Evolutionary conservation across 2,329 filamentous ascomycete species (phyloP), one percentile per base, ranked within the genome.

Genomic region (Trichoderma guizhouense): DNA sequence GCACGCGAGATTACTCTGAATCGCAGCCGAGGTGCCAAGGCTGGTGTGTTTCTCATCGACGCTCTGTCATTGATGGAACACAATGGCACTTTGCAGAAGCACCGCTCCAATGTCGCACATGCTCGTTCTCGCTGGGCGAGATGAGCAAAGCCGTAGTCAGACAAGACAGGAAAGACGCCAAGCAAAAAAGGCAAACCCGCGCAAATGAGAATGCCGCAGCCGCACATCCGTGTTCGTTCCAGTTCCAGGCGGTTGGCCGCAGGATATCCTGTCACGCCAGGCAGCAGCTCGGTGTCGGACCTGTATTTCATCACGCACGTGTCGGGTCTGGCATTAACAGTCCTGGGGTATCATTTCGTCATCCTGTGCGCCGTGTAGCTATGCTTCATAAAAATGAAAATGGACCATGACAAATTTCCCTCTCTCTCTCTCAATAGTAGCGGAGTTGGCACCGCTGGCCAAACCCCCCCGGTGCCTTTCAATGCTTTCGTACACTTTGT

Each of bases 331-430:
- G 47, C 47, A 53, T 34, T 18, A 53, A 34, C 21, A 12, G 39
- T 62, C 57, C 30, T 39, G 69, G 71, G 71, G 71, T 71, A 67
- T 71, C 62, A 67, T 71, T 62, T 71, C 61, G 55, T 70, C 66
- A 72, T 72, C 71, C 71, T 70, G 68, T 73, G 69, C 72, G 72
- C 72, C 72, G 63, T 69, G 58, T 65, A 73, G 65, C 58, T 71
- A 73, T 73, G 69, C 72, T 71, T 64, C 43, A 43, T 68, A 61
- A 69, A 69, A 53, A 53, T 24, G 47, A 53, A 67, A 71, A 60
- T 36, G 57, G 63, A 73, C 43, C 69, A 55, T 51, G 43, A 67
- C 61, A 66, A 60, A 68, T 53, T 34, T 34, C 21, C 47, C 66
- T 51, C 32, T 55, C 68, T 53, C 36, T 39, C 36, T 43, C 39